These are phyloP conservation scores for Plantago elongata DNA, from an alignment of 257 asterid species.

Conservation along the genomic window DNA sequence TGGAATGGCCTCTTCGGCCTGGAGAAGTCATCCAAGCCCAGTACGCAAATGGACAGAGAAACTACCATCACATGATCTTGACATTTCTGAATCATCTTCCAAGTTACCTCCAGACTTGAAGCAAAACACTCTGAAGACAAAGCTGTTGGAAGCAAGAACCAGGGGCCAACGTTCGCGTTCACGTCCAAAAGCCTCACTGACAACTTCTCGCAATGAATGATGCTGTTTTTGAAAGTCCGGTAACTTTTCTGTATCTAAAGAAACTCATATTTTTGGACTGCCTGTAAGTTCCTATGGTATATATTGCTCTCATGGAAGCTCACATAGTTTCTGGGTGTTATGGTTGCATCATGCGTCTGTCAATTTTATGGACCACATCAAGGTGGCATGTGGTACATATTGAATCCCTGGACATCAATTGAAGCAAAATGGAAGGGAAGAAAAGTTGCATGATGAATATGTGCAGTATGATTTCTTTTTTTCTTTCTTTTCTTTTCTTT, in stretches of 20 bases:
- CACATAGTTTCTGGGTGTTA: not conserved
- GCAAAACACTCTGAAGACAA: slow-evolving; percentile 63
- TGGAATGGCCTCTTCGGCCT: slow-evolving; percentile 43
- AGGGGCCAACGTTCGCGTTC: slow-evolving; percentile 70
- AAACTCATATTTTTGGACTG: not conserved
- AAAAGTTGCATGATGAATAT: not conserved
- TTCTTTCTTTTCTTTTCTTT: not conserved
- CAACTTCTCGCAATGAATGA: slow-evolving; percentile 35
- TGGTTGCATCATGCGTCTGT: not conserved
- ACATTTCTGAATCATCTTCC: slow-evolving; percentile 46
- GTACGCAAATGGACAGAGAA: slow-evolving; percentile 66
- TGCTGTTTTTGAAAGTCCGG: not conserved
- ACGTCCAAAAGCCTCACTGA: slow-evolving; percentile 61
- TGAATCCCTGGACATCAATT: not conserved
- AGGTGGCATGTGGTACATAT: not conserved
- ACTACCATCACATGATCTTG: slow-evolving; percentile 51
- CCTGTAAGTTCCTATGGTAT: not conserved
- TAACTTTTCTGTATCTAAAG: not conserved
- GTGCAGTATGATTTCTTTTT: not conserved
- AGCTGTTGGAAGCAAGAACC: slow-evolving; percentile 72
- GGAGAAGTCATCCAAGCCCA: slow-evolving; percentile 82
- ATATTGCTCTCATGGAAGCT: not conserved
- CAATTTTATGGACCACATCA: not conserved
- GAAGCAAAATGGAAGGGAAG: not conserved
- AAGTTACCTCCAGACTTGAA: slow-evolving; percentile 59